Conservation (phyloP, 192 early-diverging fungal species). For the Phycomyces nitens region DNA sequence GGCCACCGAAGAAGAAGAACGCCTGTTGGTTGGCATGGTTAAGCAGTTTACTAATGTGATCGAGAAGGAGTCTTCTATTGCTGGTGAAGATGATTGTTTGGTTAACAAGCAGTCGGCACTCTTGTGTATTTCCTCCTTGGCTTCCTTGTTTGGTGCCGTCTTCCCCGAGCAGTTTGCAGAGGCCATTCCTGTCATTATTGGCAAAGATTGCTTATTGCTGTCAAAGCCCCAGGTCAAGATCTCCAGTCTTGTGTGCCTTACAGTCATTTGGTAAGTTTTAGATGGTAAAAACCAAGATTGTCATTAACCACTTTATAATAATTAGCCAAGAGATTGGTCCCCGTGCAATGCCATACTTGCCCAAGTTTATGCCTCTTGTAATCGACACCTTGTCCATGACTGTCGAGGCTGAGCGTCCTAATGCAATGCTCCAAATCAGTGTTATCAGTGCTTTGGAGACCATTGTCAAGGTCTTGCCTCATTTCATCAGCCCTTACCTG, state of each 20-base stretch:
- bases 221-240: conserved; percentile 42
- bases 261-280: conserved; percentile 43
- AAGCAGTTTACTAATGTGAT: conserved; percentile 43
- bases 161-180: conserved; percentile 61
- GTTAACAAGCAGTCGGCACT: conserved; percentile 76
- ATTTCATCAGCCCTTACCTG: conserved; percentile 75
- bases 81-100: conserved; percentile 37
- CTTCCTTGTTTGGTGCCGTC: conserved; percentile 56
- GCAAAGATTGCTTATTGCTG: conserved; percentile 36
- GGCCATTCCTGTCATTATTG: conserved; percentile 52
- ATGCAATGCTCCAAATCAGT: conserved; percentile 48
- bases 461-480: conserved; percentile 61
- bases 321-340: conserved; percentile 67
- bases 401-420: conserved; percentile 41
- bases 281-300: too few relatives aligned
- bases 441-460: conserved; percentile 54
- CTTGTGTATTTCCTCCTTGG: conserved; percentile 73
- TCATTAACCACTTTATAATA: too few relatives aligned
- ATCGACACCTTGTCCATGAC: conserved; percentile 53
- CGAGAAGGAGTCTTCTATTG: conserved; percentile 36
- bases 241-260: conserved; percentile 56
- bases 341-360: conserved; percentile 73
- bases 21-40: conserved; percentile 48
- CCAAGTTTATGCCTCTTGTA: conserved; percentile 79
- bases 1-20: conserved; percentile 41